Evolutionary conservation across 2,329 filamentous ascomycete species (phyloP).

Genomic region (Aspergillus ruber): DNA sequence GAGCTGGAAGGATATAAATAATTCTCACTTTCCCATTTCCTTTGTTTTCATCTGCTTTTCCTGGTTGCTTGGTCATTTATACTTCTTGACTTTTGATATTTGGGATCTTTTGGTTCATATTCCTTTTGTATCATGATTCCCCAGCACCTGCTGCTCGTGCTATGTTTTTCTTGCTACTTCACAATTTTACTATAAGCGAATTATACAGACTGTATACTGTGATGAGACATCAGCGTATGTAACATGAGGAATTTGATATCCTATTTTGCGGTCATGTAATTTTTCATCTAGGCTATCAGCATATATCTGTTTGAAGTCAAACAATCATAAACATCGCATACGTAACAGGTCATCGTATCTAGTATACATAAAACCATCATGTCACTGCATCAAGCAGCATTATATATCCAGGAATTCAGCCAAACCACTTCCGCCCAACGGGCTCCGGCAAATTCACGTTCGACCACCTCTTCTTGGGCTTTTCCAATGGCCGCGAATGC

Average conservation of each 20-base stretch:
- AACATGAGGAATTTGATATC: too few relatives aligned
- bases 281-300: too few relatives aligned
- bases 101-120: background rate
- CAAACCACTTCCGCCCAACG: too few relatives aligned
- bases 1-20: conserved; percentile 31
- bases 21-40: background rate
- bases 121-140: conserved; percentile 16
- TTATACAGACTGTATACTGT: background rate
- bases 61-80: conserved; percentile 4
- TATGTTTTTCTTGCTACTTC: conserved; percentile 8
- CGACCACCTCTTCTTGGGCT: background rate
- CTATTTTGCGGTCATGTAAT: too few relatives aligned
- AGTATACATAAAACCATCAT: too few relatives aligned
- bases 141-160: conserved; percentile 19
- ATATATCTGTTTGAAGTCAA: too few relatives aligned
- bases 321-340: too few relatives aligned
- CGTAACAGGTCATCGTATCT: too few relatives aligned
- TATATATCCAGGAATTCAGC: too few relatives aligned
- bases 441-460: background rate
- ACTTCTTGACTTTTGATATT: background rate
- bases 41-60: conserved; percentile 6
- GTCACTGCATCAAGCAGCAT: too few relatives aligned
- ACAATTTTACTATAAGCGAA: background rate
- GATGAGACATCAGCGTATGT: too few relatives aligned
- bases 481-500: background rate